Evolutionary conservation across 2,329 filamentous ascomycete genomes (phyloP).

Genomic region (Scopulariopsis brevicaulis): DNA sequence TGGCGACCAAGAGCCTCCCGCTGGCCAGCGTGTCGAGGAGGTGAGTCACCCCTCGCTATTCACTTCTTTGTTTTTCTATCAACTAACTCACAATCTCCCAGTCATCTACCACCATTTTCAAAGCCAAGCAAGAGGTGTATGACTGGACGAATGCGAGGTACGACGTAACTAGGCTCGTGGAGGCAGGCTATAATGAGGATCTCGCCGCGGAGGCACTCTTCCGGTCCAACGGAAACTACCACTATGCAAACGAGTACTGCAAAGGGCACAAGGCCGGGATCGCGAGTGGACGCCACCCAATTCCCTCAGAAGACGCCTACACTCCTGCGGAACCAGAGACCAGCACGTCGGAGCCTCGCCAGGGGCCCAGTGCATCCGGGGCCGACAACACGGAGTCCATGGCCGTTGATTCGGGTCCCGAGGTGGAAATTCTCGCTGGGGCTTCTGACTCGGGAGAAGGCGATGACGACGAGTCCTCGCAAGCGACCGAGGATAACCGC

Average conservation of each 20-base stretch:
- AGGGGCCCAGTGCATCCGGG: background rate
- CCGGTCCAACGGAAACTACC: conserved; percentile 58
- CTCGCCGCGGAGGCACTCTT: conserved; percentile 72
- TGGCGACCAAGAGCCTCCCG: conserved; percentile 62
- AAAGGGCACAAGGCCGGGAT: conserved; percentile 45
- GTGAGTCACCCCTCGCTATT: conserved; percentile 29
- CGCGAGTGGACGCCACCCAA: conserved; percentile 52
- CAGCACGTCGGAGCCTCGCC: background rate
- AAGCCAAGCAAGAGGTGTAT: conserved; percentile 30
- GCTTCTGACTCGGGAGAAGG: conserved; percentile 9
- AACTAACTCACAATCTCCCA: conserved; percentile 1
- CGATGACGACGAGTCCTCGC: conserved; percentile 6
- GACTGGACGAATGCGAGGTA: conserved; percentile 26
- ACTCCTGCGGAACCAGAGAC: conserved; percentile 14
- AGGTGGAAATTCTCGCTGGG: conserved; percentile 7
- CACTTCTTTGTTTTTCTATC: background rate
- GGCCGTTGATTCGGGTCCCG: conserved; percentile 16
- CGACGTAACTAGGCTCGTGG: conserved; percentile 19
- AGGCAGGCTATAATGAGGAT: conserved; percentile 32
- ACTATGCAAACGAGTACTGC: conserved; percentile 64
- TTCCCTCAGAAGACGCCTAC: conserved; percentile 48
- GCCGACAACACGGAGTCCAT: conserved; percentile 15
- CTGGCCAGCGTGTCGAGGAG: conserved; percentile 43
- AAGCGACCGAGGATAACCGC: conserved; percentile 7
- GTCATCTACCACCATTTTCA: conserved; percentile 17